Evolutionary conservation across 2,329 filamentous ascomycete genomes (phyloP).

Genomic region (Verticillium klebahnii): DNA sequence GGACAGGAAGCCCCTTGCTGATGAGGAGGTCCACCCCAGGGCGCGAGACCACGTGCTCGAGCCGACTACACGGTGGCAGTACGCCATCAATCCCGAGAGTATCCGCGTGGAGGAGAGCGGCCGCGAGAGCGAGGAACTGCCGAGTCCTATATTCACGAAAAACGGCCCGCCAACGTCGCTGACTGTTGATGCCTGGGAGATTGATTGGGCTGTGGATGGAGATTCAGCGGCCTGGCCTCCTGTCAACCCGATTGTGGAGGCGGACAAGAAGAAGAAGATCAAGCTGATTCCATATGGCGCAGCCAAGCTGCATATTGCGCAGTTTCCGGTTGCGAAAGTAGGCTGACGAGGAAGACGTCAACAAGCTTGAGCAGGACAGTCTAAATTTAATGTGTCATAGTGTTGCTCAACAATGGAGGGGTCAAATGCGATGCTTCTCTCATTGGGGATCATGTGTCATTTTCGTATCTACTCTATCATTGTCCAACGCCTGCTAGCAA

Average conservation of each 20-base stretch:
- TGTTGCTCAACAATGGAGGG: too few relatives aligned
- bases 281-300: constrained; percentile 40
- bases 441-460: too few relatives aligned
- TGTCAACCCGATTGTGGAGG: constrained; percentile 23
- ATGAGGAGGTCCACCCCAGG: constrained; percentile 14
- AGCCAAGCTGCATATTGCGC: constrained; percentile 40
- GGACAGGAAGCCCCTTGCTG: constrained; percentile 15
- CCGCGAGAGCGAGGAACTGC: constrained; percentile 19
- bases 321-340: constrained; percentile 24
- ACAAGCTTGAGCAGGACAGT: too few relatives aligned
- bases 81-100: constrained; percentile 22
- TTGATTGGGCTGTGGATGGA: constrained; percentile 19
- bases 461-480: too few relatives aligned
- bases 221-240: constrained; percentile 26
- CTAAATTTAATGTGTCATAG: too few relatives aligned
- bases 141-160: constrained; percentile 17
- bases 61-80: constrained; percentile 27
- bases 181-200: constrained; percentile 30
- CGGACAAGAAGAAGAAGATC: constrained; percentile 25
- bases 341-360: neutral
- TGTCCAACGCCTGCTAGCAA: too few relatives aligned
- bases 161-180: constrained; percentile 28
- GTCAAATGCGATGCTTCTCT: too few relatives aligned
- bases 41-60: constrained; percentile 25
- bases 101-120: constrained; percentile 9